phyloP scores from a whole-genome alignment of 768 basidiomycete genomes.

The Hypsizygus marmoreus region DNA sequence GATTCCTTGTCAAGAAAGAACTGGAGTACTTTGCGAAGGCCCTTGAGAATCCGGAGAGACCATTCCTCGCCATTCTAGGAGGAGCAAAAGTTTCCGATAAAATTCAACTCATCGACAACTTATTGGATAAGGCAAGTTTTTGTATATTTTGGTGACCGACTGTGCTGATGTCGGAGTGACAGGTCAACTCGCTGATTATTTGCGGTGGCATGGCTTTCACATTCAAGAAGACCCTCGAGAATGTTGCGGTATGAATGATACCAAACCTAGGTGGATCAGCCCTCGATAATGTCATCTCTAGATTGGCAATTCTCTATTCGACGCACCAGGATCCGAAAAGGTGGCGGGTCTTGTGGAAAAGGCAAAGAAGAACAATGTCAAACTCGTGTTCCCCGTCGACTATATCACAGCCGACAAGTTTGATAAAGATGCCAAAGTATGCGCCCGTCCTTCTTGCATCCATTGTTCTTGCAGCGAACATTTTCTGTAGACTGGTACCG shows the following conservation, averaged over 20 bases:
- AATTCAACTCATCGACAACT: conserved; percentile 97
- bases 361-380: conserved; percentile 88
- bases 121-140: conserved; percentile 86
- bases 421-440: conserved; percentile 83
- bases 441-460: conserved; percentile 14
- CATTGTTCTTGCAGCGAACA: neutral
- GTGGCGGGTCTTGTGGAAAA: conserved; percentile 84
- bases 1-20: conserved; percentile 98
- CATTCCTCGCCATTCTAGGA: conserved; percentile 97
- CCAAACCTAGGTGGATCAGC: conserved; percentile 3
- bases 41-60: conserved; percentile 89
- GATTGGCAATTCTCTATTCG: conserved; percentile 97
- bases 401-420: conserved; percentile 95
- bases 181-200: conserved; percentile 96
- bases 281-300: conserved; percentile 26
- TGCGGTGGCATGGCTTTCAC: conserved; percentile 99
- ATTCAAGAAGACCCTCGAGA: conserved; percentile 92
- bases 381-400: conserved; percentile 95
- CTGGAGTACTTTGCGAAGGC: conserved; percentile 99
- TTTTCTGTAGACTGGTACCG: conserved; percentile 63
- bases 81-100: conserved; percentile 99
- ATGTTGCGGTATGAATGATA: conserved; percentile 55
- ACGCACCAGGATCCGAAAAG: conserved; percentile 85
- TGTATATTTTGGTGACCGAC: neutral
- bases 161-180: conserved; percentile 3